These are phyloP conservation scores for Passiflora organensis DNA, from an alignment of 345 rosid species.

Conservation along the genomic window DNA sequence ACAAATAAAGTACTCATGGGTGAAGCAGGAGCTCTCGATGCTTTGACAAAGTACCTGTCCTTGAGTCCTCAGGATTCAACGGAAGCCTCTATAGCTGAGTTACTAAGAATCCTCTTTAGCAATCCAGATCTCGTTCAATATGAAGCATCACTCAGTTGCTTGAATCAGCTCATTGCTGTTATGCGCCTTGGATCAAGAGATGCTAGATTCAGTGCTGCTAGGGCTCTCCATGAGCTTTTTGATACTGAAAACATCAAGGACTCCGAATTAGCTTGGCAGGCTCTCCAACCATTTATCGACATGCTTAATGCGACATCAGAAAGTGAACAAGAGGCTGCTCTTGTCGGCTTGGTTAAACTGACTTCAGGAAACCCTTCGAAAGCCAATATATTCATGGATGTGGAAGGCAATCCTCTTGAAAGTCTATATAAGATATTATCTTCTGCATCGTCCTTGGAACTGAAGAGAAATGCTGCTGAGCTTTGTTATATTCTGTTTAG, in stretches of 20 bases:
- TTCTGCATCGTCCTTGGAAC: conserved; percentile 56
- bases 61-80: conserved; percentile 78
- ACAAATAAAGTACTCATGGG: conserved; percentile 68
- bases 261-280: conserved; percentile 67
- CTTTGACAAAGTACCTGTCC: conserved; percentile 71
- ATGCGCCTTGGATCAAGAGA: conserved; percentile 67
- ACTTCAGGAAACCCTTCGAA: conserved; percentile 52
- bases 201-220: conserved; percentile 77
- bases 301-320: conserved; percentile 69
- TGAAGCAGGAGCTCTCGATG: conserved; percentile 92
- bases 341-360: conserved; percentile 65
- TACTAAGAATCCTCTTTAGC: conserved; percentile 64
- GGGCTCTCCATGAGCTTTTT: conserved; percentile 75
- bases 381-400: conserved; percentile 42
- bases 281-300: conserved; percentile 77
- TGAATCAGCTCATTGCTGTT: conserved; percentile 87
- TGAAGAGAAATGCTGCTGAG: conserved; percentile 70
- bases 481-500: conserved; percentile 61
- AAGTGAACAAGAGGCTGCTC: conserved; percentile 72
- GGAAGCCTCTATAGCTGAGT: conserved; percentile 63
- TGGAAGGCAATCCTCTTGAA: conserved; percentile 61
- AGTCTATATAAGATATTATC: conserved; percentile 52
- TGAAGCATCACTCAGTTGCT: conserved; percentile 60
- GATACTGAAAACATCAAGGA: conserved; percentile 60
- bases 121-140: conserved; percentile 62